Percentiles rank a stretch among this genome's conserved stretches.
These are phyloP conservation scores for Amanita pallidorosea DNA, from an alignment of 768 basidiomycete genomes.

Conservation along the genomic window DNA sequence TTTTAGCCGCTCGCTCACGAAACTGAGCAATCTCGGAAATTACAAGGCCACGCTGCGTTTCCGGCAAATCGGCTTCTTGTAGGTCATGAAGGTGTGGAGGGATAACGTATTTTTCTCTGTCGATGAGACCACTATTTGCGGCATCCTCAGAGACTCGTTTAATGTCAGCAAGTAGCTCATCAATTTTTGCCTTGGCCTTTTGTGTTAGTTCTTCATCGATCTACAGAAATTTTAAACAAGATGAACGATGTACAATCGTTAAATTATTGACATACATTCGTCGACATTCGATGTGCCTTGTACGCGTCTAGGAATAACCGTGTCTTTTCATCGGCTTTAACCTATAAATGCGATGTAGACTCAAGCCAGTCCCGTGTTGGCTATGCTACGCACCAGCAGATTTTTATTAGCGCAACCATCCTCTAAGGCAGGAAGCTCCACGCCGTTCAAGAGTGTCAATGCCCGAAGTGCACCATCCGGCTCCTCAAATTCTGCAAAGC, in stretches of 20 bases:
- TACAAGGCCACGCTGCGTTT: slow-evolving; percentile 84
- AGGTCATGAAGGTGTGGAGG: slow-evolving; percentile 96
- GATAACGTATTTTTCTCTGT: slow-evolving; percentile 83
- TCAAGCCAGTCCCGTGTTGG: slow-evolving; percentile 28
- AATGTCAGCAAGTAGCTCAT: slow-evolving; percentile 59
- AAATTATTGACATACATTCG: slow-evolving; percentile 43
- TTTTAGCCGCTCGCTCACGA: slow-evolving; percentile 85
- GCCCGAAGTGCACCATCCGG: slow-evolving; percentile 83
- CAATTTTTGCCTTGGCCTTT: slow-evolving; percentile 54
- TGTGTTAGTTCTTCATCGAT: slow-evolving; percentile 56
- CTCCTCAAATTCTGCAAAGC: slow-evolving; percentile 93
- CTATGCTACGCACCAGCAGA: slow-evolving; percentile 46
- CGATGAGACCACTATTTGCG: slow-evolving; percentile 60
- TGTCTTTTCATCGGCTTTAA: slow-evolving; percentile 97
- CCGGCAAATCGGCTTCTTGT: slow-evolving; percentile 93
- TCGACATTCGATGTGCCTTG: slow-evolving; percentile 64
- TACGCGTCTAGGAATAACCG: slow-evolving; percentile 82
- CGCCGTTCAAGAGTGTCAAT: slow-evolving; percentile 33
- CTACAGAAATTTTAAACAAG: slow-evolving; percentile 25
- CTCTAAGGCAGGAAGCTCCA: slow-evolving; percentile 42
- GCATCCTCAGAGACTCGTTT: slow-evolving; percentile 65
- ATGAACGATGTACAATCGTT: neutral
- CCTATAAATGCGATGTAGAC: slow-evolving; percentile 39
- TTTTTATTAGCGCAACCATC: slow-evolving; percentile 43
- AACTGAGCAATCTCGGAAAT: slow-evolving; percentile 96